Percentiles rank a stretch among this genome's conserved stretches.
These are phyloP conservation scores for Fusarium pseudoanthophilum DNA, from an alignment of 2,329 filamentous ascomycete genomes.

Conservation along the genomic window DNA sequence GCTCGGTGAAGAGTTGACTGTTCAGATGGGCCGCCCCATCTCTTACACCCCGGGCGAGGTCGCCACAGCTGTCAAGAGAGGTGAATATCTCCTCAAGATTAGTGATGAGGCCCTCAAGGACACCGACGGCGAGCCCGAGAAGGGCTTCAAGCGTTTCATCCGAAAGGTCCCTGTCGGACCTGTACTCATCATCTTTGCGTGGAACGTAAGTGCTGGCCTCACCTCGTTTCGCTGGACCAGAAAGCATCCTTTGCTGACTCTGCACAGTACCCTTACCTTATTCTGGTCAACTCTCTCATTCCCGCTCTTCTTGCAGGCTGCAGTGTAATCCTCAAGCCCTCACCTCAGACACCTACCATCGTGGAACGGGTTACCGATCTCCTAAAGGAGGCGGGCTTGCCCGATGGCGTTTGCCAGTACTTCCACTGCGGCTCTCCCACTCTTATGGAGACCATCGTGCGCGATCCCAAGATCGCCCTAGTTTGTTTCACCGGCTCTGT, in stretches of 20 bases:
- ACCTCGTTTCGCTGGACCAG: neutral
- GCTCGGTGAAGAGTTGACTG: slow-evolving; percentile 84
- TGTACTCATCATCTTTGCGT: slow-evolving; percentile 89
- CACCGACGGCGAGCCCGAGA: slow-evolving; percentile 83
- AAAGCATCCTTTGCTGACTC: slow-evolving; percentile 7
- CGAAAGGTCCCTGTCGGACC: slow-evolving; percentile 89
- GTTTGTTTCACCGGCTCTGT: slow-evolving; percentile 97
- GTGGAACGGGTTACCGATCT: slow-evolving; percentile 83
- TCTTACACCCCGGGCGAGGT: slow-evolving; percentile 87
- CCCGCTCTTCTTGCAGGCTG: slow-evolving; percentile 93
- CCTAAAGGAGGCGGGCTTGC: slow-evolving; percentile 84
- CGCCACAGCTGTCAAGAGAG: slow-evolving; percentile 83
- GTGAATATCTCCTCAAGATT: slow-evolving; percentile 86
- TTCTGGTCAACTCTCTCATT: slow-evolving; percentile 90
- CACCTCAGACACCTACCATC: slow-evolving; percentile 92
- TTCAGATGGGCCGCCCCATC: slow-evolving; percentile 96
- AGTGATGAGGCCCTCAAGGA: slow-evolving; percentile 82
- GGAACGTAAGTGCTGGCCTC: slow-evolving; percentile 77
- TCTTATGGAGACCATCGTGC: slow-evolving; percentile 81
- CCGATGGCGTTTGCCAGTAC: slow-evolving; percentile 86
- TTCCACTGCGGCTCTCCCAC: slow-evolving; percentile 87
- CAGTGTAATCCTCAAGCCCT: slow-evolving; percentile 92
- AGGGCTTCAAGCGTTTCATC: slow-evolving; percentile 91
- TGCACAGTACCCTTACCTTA: slow-evolving; percentile 88
- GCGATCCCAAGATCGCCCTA: slow-evolving; percentile 78